These are phyloP conservation scores for Cucurbita argyrosperma DNA, from an alignment of 306 rosid species.

Conservation along the genomic window DNA sequence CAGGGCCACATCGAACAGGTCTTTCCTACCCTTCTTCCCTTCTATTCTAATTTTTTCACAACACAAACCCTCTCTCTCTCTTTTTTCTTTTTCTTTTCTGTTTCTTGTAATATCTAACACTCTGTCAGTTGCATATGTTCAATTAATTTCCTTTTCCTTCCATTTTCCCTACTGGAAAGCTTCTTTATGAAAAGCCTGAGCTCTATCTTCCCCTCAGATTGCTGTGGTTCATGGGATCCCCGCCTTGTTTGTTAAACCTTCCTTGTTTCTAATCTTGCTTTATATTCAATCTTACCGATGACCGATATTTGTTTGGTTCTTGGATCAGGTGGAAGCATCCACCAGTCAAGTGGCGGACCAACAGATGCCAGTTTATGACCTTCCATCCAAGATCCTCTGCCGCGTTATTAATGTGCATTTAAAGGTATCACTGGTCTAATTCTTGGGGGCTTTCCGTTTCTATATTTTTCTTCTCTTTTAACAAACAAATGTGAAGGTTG, in stretches of 20 bases:
- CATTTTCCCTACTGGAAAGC: not conserved
- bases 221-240: not conserved
- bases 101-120: not conserved
- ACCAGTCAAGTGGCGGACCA: constrained; percentile 84
- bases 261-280: not conserved
- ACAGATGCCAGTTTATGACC: constrained; percentile 78
- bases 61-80: not conserved
- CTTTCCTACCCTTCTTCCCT: not conserved
- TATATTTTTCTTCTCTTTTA: not conserved
- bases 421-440: constrained; percentile 36
- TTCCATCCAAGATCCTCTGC: constrained; percentile 71
- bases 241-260: not conserved
- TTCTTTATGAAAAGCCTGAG: not conserved
- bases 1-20: constrained; percentile 99
- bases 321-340: constrained; percentile 78
- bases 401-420: constrained; percentile 64
- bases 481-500: not conserved
- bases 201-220: not conserved
- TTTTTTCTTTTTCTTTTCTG: not conserved
- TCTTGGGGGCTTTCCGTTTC: not conserved
- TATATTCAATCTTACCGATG: not conserved
- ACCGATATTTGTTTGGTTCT: not conserved
- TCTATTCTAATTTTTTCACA: not conserved
- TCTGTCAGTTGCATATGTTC: not conserved
- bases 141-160: not conserved